These are phyloP conservation scores for Talaromyces verruculosus DNA, from an alignment of 2,329 filamentous ascomycete species.

Conservation along the genomic window DNA sequence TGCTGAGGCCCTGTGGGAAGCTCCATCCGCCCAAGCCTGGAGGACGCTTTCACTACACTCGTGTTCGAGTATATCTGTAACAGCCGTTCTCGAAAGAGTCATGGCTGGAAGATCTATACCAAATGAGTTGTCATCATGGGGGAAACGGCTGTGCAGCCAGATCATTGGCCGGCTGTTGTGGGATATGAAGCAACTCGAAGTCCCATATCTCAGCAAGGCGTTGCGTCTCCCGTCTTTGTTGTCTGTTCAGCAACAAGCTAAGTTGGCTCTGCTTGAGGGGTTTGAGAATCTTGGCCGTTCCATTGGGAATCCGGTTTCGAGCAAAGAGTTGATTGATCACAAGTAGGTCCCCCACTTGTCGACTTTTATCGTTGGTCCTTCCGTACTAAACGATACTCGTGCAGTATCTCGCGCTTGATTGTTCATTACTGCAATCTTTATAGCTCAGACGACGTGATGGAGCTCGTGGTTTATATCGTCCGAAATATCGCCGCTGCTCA, in stretches of 20 bases:
- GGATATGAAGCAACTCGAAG: constrained; percentile 19
- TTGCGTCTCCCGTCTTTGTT: constrained; percentile 9
- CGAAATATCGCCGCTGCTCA: neutral
- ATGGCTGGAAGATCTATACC: constrained; percentile 6
- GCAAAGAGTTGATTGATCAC: constrained; percentile 18
- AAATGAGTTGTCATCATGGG: constrained; percentile 13
- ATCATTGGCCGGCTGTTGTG: constrained; percentile 11
- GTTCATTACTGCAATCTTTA: constrained; percentile 16
- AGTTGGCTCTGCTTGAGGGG: neutral
- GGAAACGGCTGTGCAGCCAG: constrained; percentile 14
- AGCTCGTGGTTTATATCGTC: constrained; percentile 16
- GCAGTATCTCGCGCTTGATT: constrained; percentile 14
- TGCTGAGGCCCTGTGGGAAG: constrained; percentile 15
- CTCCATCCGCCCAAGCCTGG: constrained; percentile 15
- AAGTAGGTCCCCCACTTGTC: neutral
- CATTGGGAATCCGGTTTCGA: constrained; percentile 1
- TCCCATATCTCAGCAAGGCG: constrained; percentile 8
- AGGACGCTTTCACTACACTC: constrained; percentile 11
- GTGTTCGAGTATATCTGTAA: constrained; percentile 4
- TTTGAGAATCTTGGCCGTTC: constrained; percentile 14
- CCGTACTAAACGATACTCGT: neutral
- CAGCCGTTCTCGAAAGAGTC: neutral
- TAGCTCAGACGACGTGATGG: constrained; percentile 17
- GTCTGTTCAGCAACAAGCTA: constrained; percentile 13
- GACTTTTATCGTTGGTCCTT: neutral